These are phyloP conservation scores for Gossypium stocksii DNA, from an alignment of 345 rosid genomes.

Conservation along the genomic window DNA sequence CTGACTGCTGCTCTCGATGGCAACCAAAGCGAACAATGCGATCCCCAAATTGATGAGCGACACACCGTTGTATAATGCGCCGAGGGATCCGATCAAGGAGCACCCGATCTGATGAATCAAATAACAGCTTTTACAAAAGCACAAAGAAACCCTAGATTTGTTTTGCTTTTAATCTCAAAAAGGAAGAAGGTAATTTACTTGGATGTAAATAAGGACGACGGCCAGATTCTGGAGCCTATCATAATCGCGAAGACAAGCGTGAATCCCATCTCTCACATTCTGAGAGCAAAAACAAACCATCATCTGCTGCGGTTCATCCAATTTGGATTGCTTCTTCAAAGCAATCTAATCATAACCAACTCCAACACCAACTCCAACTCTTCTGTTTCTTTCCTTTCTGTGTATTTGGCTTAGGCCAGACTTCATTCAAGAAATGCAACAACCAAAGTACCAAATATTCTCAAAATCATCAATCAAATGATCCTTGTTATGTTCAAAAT, in stretches of 20 bases:
- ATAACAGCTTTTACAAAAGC: background rate
- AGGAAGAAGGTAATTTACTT: slow-evolving; percentile 31
- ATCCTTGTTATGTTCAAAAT: no score
- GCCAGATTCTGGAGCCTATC: slow-evolving; percentile 64
- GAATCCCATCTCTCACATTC: slow-evolving; percentile 43
- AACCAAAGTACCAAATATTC: no score
- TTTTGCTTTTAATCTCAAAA: background rate
- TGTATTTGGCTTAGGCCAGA: background rate
- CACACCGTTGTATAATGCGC: slow-evolving; percentile 85
- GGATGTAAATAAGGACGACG: slow-evolving; percentile 70
- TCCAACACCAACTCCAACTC: no score
- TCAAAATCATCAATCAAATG: background rate
- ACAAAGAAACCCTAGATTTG: slow-evolving; percentile 6
- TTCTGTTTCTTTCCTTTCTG: background rate
- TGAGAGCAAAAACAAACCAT: slow-evolving; percentile 7
- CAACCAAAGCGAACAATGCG: slow-evolving; percentile 80
- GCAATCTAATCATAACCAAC: background rate
- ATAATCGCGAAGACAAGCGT: slow-evolving; percentile 61
- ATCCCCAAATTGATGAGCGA: slow-evolving; percentile 60
- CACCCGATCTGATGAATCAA: slow-evolving; percentile 54
- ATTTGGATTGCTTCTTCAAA: background rate
- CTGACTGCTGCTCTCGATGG: slow-evolving; percentile 83
- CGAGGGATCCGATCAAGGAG: slow-evolving; percentile 78
- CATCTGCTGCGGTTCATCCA: background rate
- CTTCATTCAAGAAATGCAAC: background rate